Percentiles rank a stretch among this genome's conserved stretches.
Conservation (phyloP, 2,329 filamentous ascomycete genomes). For the Paraconiothyrium sp. region DNA sequence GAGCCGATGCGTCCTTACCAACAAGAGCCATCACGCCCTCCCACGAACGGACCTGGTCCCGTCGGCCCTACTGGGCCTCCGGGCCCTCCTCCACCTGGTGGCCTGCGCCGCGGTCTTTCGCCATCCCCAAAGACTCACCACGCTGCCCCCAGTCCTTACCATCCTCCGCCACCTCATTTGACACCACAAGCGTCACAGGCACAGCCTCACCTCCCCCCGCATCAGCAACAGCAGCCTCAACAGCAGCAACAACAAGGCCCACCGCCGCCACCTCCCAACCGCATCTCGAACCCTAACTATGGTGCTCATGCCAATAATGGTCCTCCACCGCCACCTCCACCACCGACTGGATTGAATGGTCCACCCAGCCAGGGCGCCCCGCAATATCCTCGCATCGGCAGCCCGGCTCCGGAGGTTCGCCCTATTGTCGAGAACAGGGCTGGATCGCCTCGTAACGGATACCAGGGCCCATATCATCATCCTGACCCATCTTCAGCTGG, state of each 20-base stretch:
- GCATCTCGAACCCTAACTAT: conserved; percentile 59
- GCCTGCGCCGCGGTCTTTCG: conserved; percentile 62
- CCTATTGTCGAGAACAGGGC: conserved; percentile 84
- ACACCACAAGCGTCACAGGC: conserved; percentile 64
- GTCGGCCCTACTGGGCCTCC: conserved; percentile 46
- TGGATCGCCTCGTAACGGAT: conserved; percentile 89
- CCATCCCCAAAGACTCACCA: conserved; percentile 69
- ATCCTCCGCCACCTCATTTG: conserved; percentile 52
- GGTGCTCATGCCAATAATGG: conserved; percentile 53
- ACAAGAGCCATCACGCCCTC: conserved; percentile 69
- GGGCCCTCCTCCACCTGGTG: conserved; percentile 51
- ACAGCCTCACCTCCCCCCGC: conserved; percentile 52
- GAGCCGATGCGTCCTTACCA: conserved; percentile 76
- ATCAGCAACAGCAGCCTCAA: conserved; percentile 32
- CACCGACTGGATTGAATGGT: conserved; percentile 61
- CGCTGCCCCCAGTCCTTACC: conserved; percentile 63
- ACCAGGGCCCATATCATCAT: conserved; percentile 84
- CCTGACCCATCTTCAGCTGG: conserved; percentile 67
- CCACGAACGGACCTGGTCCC: conserved; percentile 55
- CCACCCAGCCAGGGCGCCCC: conserved; percentile 61
- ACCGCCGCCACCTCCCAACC: conserved; percentile 51
- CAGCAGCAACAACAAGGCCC: conserved; percentile 48
- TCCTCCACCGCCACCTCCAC: conserved; percentile 68
- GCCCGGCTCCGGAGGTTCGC: conserved; percentile 84
- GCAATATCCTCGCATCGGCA: conserved; percentile 75